Evolutionary conservation across 2,329 filamentous ascomycete species (phyloP), one percentile per base, ranked within the genome.

Genomic region (Ceratocystis smalleyi): DNA sequence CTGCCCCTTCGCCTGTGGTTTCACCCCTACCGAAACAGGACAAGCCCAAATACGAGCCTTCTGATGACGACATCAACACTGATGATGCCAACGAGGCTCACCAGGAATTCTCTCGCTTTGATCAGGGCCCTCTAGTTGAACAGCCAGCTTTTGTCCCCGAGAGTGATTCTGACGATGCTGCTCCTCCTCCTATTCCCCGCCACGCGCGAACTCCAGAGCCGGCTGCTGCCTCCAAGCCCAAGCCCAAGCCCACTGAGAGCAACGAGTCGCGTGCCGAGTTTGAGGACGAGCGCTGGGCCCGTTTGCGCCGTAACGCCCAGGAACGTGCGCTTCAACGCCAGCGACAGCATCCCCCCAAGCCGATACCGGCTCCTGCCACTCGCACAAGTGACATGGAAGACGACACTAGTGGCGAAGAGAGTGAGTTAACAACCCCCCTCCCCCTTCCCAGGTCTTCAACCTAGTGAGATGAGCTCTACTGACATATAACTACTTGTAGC

Each of bases 391-490:
- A 85, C 65, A 84, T 80, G 19, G 89, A 92, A 68, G 90, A 94
- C 70, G 90, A 95, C 69, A 94, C 89, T n/a, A 95, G 88, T 71
- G 91, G 89, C 64, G 92, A 97, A 81, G 92, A 96, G 79, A 94
- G 88, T 90, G 79, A 82, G 88, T 85, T 8, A 22, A 51, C 27
- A 27, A n/a, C 32, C 8, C 35, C 43, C 27, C 8, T 30, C 15
- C 17, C 12, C 24, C 27, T n/a, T 3, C 30, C 22, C 22, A 54
- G 24, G 19, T 6, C 6, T 47, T 54, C 6, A 24, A 8, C 45
- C 27, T n/a, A 49, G 8, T 3, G 22, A 49, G n/a, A 17, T 15
- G 47, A 22, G 7, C 24, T 43, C n/a, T 60, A 35, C 72, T 74
- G 57, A 75, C 67, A 1, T 12, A 19, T 5, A 49, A 61, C 54